Base-by-base conservation (phyloP, 2,329 filamentous ascomycete genomes). In the Fusarium drepaniforme region DNA sequence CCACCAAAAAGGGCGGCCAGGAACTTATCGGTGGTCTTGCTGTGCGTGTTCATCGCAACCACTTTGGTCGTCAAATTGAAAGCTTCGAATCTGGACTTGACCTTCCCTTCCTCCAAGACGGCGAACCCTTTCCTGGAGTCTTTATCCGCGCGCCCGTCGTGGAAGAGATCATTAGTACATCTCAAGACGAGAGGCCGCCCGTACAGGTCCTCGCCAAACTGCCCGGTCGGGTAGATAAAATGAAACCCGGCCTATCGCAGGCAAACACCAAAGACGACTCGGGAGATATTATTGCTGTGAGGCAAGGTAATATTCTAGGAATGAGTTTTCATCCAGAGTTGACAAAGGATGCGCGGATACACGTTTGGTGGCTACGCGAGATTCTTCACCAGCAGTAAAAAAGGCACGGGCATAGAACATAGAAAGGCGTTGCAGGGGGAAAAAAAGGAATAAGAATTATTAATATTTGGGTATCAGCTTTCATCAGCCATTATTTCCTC, bases 91-190 rank as follows among this genome's bases (percentile, higher is more conserved):
- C 93, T 0, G 89, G 91, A 57, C 83, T 98, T 37, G 84, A 93
- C 16, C 85, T 98, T 28, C 91, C 92, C 0, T 97, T 97, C 78
- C 85, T 97, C 7, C 79, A 75, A 16, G 81, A 77, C 16, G 77
- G 78, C 6, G 80, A 73, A 0, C 77, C 79, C 0, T 98, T 97
- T 81, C 90, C 91, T 3, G 94, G 92, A 1, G 93, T 98, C 37
- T 99, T 99, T 83, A 99, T 99, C 79, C 90, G 97, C 11, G 97
- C 97, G 0, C 97, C 97, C 0, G 93, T 98, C 1, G 96, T 99
- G 1, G 96, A 98, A 82, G 93, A 92, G 80, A 85, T 98, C 1
- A 84, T 98, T 1, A 23, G 68, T 0, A 61, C 69, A 3, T 56
- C 70, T 4, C 25, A 59, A 30, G 73, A 88, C 9, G 85, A 59